Base-by-base conservation (phyloP, 495 filamentous ascomycete genomes). In the Neurospora sp. region DNA sequence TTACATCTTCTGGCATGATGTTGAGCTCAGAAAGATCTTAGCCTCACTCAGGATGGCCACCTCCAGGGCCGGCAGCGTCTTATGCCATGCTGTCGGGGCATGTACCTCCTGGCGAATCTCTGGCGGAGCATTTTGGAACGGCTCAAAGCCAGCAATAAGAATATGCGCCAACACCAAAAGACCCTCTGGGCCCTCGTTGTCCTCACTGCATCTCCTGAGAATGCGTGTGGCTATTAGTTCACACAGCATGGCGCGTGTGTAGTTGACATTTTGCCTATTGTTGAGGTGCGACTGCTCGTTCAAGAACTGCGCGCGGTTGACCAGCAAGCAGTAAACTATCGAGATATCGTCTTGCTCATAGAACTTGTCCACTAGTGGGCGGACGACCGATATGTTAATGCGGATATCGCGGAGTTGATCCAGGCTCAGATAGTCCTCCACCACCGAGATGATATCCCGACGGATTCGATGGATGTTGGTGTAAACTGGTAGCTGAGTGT, bases 131-230 rank as follows among this genome's bases (percentile, higher is more conserved):
- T 89, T 89, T 74, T 91, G 89, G 72, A 93, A 92, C 7, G 91
- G 91, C 73, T 91, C 88, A 75, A 93, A 93, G 18, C 89, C 89
- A 35, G 90, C 88, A 69, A 93, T 88, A 41, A 93, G 83, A n/a
- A 92, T 89, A 61, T 92, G 89, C 3, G 90, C 86, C 20, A 93
- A 82, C 9, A 90, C 82, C n/a, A 92, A 83, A 27, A 93, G 82
- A 7, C 88, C 80, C 22, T 85, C 76, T 2, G 85, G 85, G 16
- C 88, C 90, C 37, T 88, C 83, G 73, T 89, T 86, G 44, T 92
- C 89, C 76, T 93, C 91, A 75, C 91, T 87, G 73, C 87, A 91
- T 20, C 89, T 87, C 22, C 91, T 83, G 44, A 93, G 79, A 18
- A 93, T 87, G 40, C 89, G 86, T 35, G 83, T 87, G 7, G 91